Percentiles rank a stretch among this genome's conserved stretches.
These are phyloP conservation scores for Colletotrichum trifolii DNA, from an alignment of 2,329 filamentous ascomycete genomes.

Conservation along the genomic window DNA sequence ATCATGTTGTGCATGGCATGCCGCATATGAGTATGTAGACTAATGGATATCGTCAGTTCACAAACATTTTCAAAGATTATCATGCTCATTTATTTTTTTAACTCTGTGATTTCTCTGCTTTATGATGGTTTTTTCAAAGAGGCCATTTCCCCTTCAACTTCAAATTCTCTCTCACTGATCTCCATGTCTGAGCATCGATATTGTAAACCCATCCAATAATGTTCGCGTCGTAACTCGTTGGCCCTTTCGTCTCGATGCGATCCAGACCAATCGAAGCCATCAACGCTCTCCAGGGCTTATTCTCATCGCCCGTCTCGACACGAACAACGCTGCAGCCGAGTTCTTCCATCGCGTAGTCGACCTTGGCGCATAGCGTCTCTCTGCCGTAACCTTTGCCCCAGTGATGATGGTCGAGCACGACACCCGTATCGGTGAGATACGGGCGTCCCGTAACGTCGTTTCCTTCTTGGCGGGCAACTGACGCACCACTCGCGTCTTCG, in stretches of 20 bases:
- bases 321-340: conserved; percentile 36
- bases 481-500: conserved; percentile 6
- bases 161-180: background rate
- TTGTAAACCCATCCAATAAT: conserved; percentile 9
- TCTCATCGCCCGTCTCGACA: conserved; percentile 39
- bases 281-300: conserved; percentile 33
- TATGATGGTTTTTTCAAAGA: background rate
- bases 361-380: conserved; percentile 38
- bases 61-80: too few species aligned
- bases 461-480: background rate
- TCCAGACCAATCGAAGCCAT: conserved; percentile 29
- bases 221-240: conserved; percentile 25
- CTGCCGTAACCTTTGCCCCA: conserved; percentile 38
- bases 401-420: conserved; percentile 40
- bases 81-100: too few species aligned
- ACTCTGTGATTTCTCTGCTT: too few species aligned
- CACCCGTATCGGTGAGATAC: conserved; percentile 37
- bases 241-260: conserved; percentile 15
- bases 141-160: conserved; percentile 8
- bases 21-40: too few species aligned
- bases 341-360: conserved; percentile 39
- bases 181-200: conserved; percentile 12
- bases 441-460: background rate
- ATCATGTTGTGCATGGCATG: too few species aligned
- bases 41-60: too few species aligned